phyloP scores from a whole-genome alignment of 148 eudicot species.

The Cornus controversa region DNA sequence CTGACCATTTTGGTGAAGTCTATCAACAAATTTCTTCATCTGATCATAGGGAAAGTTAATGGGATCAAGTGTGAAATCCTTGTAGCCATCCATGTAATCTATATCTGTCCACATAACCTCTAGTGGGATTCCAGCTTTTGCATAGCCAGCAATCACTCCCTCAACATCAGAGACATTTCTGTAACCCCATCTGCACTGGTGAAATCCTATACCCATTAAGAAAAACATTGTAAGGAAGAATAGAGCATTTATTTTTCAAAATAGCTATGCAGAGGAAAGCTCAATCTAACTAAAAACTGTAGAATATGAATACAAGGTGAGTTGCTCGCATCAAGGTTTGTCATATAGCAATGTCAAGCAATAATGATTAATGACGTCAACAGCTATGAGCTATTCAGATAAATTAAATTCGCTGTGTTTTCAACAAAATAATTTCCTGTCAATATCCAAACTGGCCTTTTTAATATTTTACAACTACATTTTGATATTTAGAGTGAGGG shows the following conservation, averaged over 20 bases:
- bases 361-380: too few species aligned
- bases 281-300: background rate
- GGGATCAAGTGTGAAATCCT: slow-evolving; percentile 85
- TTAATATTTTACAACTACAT: too few species aligned
- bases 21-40: slow-evolving; percentile 53
- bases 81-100: slow-evolving; percentile 80
- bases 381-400: too few species aligned
- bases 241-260: background rate
- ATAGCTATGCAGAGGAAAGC: background rate
- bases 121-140: slow-evolving; percentile 58
- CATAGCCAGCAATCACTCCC: slow-evolving; percentile 60
- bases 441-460: too few species aligned
- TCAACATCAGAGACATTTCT: slow-evolving; percentile 50
- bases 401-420: too few species aligned
- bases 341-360: too few species aligned
- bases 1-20: slow-evolving; percentile 70
- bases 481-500: too few species aligned
- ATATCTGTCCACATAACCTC: slow-evolving; percentile 91
- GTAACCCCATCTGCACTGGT: slow-evolving; percentile 83
- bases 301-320: background rate
- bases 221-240: too few species aligned
- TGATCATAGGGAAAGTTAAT: slow-evolving; percentile 54
- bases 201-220: slow-evolving; percentile 49
- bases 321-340: background rate
- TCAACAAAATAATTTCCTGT: too few species aligned